These are phyloP conservation scores for Edaphochlamys debaryana DNA, from an alignment of 139 green algal genomes.

Conservation along the genomic window DNA sequence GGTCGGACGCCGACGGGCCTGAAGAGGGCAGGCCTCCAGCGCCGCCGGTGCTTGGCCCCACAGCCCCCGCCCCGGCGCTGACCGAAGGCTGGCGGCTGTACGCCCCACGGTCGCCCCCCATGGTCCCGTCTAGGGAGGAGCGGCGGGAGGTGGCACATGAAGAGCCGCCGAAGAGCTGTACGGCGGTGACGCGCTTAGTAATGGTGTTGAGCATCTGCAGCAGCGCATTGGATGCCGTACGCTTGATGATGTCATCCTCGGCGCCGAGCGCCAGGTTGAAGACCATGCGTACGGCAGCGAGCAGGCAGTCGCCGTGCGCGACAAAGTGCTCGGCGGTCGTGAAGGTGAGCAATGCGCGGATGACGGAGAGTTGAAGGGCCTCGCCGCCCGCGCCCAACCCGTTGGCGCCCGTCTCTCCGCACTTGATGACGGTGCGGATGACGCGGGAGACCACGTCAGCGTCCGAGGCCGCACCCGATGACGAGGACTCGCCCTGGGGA, in stretches of 20 bases:
- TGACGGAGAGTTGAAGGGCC: conserved; percentile 79
- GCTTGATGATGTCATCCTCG: conserved; percentile 77
- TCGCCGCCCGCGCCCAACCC: conserved; percentile 36
- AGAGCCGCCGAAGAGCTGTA: conserved; percentile 42
- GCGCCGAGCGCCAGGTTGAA: conserved; percentile 91
- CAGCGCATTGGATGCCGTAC: conserved; percentile 83
- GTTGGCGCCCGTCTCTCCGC: conserved; percentile 60
- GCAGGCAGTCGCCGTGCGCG: conserved; percentile 86
- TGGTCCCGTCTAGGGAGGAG: conserved; percentile 19
- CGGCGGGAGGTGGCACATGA: background rate
- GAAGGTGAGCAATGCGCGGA: conserved; percentile 85
- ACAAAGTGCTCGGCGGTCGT: conserved; percentile 92
- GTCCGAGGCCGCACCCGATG: background rate
- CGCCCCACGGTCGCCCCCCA: too few species aligned
- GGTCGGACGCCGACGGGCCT: too few species aligned
- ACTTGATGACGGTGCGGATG: conserved; percentile 79
- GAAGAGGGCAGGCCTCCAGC: background rate
- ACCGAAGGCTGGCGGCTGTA: background rate
- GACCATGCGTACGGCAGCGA: conserved; percentile 80
- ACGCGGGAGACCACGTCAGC: conserved; percentile 62
- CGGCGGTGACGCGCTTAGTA: conserved; percentile 78
- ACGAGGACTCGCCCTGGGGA: conserved; percentile 59
- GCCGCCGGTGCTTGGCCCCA: background rate
- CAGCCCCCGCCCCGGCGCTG: background rate
- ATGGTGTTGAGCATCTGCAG: conserved; percentile 89